Evolutionary conservation across 805 yeast species (phyloP), one percentile per base, ranked within the genome.

Genomic region (Saccharomycopsis fibuligera): DNA sequence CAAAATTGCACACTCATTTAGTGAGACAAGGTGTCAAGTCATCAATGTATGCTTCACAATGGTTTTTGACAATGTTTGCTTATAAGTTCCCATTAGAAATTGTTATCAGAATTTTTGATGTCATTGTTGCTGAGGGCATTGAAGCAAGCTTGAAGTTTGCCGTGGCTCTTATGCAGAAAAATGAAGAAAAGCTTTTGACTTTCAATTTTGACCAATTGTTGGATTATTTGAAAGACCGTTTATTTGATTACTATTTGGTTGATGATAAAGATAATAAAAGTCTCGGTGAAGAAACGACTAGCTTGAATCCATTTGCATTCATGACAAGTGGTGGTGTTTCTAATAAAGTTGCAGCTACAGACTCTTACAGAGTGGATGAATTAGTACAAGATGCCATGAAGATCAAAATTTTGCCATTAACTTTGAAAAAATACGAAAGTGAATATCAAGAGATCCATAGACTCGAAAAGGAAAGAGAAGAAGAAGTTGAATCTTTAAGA

Each of bases 1-100:
- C 98, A 0, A 69, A 70, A 5, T 70, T 93, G 42, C 78, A 78
- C 61, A 75, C 76, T 41, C 98, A 93, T 68, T 68, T 93, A 57
- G 72, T 75, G 24, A 79, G 89, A 54, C 95, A 91, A 64, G 97
- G 97, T 4, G 80, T 93, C 22, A 76, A 83, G 53, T 85, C 96
- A 2, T 83, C 95, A 21, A 91, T 91, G 98, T 93, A 87, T 69
- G 98, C 97, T 0, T 82, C 96, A 1, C 98, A 93, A 65, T 93
- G 99, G 99, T 91, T 93, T 60, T 73, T 93, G 58, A 93, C 98
- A 0, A 75, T 93, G 56, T 93, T 93, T 66, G 95, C 96, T 5
- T 93, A 93, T 69, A 88, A 88, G 62, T 91, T 93, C 63, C 98
- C 99, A 14, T 69, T 90, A 44, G 86, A 81, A 49, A 83, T 91